A percentile compares a stretch with the other conserved stretches of the same genome.
Evolutionary conservation across 768 basidiomycete species (phyloP).

Genomic region (Gymnopilus dilepis): DNA sequence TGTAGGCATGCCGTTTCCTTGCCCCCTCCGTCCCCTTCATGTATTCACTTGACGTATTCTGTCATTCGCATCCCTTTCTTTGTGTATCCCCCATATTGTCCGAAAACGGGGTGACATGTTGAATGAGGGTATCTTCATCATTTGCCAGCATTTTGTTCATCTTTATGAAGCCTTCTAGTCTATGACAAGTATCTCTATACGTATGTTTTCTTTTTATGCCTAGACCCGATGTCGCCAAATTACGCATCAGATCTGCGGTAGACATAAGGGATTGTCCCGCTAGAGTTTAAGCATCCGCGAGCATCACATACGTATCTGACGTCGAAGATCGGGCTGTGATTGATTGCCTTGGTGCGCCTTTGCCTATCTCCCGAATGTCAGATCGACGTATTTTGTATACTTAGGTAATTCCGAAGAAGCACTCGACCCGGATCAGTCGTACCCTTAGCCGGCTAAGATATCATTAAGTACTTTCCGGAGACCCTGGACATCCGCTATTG

Average conservation of each 20-base stretch:
- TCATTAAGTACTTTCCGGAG: constrained; percentile 7
- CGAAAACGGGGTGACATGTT: constrained; percentile 12
- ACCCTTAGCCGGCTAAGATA: constrained; percentile 1
- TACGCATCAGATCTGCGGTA: constrained; percentile 11
- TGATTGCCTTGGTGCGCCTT: not conserved
- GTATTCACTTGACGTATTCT: constrained; percentile 27
- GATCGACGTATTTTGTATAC: not conserved
- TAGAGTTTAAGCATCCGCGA: constrained; percentile 4
- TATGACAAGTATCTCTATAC: constrained; percentile 19
- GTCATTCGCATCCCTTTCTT: constrained; percentile 18
- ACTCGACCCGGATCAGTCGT: constrained; percentile 3
- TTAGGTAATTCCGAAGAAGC: not conserved
- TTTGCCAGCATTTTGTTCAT: constrained; percentile 2
- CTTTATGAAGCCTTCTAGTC: constrained; percentile 17
- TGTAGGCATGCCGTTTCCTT: constrained; percentile 15
- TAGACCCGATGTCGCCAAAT: constrained; percentile 10
- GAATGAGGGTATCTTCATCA: constrained; percentile 18
- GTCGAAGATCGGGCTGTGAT: constrained; percentile 5
- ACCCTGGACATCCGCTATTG: constrained; percentile 11
- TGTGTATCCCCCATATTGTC: constrained; percentile 5
- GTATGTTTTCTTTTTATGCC: constrained; percentile 15
- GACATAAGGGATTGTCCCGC: constrained; percentile 8
- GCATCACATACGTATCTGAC: constrained; percentile 2
- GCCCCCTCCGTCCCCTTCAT: constrained; percentile 9
- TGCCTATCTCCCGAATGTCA: not conserved